Conservation (phyloP, 495 filamentous ascomycete genomes). For the Aspergillus funiculosus region DNA sequence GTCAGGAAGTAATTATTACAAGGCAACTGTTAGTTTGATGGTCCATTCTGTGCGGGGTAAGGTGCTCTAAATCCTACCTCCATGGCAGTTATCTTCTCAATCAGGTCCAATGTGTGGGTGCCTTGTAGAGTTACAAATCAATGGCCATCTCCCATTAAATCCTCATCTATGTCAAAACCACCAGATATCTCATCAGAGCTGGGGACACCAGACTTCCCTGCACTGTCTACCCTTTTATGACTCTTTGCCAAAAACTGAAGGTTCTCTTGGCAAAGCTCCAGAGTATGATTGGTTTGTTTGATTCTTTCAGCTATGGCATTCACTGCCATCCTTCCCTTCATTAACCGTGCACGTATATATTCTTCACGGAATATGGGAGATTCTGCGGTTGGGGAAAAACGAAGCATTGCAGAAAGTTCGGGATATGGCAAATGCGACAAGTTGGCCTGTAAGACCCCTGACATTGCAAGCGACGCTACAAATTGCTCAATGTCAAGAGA, state of each 20-base stretch:
- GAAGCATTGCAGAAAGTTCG: constrained; percentile 13
- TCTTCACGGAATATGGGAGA: constrained; percentile 34
- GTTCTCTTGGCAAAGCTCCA: constrained; percentile 58
- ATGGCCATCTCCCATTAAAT: constrained; percentile 57
- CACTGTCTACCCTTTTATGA: constrained; percentile 33
- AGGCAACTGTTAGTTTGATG: too few relatives aligned
- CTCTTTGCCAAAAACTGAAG: constrained; percentile 43
- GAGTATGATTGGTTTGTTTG: constrained; percentile 44
- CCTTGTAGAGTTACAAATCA: constrained; percentile 4
- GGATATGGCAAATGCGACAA: constrained; percentile 4
- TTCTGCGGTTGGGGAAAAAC: constrained; percentile 4
- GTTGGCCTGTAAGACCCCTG: constrained; percentile 50
- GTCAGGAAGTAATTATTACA: too few relatives aligned
- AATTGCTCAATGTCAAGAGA: constrained; percentile 42
- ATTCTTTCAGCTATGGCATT: constrained; percentile 37
- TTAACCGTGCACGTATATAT: constrained; percentile 36
- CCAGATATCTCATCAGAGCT: neutral
- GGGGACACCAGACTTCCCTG: constrained; percentile 21
- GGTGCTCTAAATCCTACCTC: too few relatives aligned
- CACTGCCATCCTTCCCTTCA: constrained; percentile 31
- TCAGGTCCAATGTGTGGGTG: too few relatives aligned
- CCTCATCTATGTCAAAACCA: constrained; percentile 41
- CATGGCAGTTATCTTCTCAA: too few relatives aligned
- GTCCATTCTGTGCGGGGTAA: too few relatives aligned
- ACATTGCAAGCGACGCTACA: constrained; percentile 49